Conservation (phyloP, 2,329 filamentous ascomycete genomes). For the Diaporthe nobilis region DNA sequence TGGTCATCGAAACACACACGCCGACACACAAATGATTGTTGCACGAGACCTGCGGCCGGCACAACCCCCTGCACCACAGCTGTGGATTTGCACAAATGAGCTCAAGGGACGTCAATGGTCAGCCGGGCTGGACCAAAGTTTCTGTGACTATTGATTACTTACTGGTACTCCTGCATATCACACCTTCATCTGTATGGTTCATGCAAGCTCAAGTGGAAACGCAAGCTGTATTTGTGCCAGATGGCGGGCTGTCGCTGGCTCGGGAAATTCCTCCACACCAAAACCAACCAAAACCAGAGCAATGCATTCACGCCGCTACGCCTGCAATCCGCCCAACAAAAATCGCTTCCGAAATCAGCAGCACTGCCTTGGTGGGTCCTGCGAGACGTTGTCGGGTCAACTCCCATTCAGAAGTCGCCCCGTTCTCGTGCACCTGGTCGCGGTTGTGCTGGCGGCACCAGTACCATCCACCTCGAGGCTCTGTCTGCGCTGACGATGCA, state of each 20-base stretch:
- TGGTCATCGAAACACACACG: neutral
- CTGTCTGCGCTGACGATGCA: slow-evolving; percentile 9
- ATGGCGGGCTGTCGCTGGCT: slow-evolving; percentile 62
- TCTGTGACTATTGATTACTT: slow-evolving; percentile 31
- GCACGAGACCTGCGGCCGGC: slow-evolving; percentile 11
- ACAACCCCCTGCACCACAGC: slow-evolving; percentile 32
- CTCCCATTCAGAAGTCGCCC: slow-evolving; percentile 19
- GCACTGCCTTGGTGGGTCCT: slow-evolving; percentile 2
- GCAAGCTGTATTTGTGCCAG: slow-evolving; percentile 58
- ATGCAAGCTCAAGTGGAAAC: slow-evolving; percentile 25
- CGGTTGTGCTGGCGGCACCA: slow-evolving; percentile 36
- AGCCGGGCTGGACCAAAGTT: neutral
- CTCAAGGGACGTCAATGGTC: slow-evolving; percentile 14
- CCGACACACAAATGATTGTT: neutral
- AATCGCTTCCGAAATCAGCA: slow-evolving; percentile 40
- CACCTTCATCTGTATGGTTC: slow-evolving; percentile 31
- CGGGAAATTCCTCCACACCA: slow-evolving; percentile 47
- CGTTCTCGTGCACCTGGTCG: slow-evolving; percentile 8
- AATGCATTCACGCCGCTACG: slow-evolving; percentile 32
- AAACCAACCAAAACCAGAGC: slow-evolving; percentile 48
- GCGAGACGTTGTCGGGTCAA: slow-evolving; percentile 4
- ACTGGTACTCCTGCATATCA: slow-evolving; percentile 32
- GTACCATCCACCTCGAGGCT: slow-evolving; percentile 40
- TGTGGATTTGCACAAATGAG: slow-evolving; percentile 34
- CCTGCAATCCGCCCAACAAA: slow-evolving; percentile 36